phyloP scores from a whole-genome alignment of 495 filamentous ascomycete species.

The Hypomontagnella monticulosa region DNA sequence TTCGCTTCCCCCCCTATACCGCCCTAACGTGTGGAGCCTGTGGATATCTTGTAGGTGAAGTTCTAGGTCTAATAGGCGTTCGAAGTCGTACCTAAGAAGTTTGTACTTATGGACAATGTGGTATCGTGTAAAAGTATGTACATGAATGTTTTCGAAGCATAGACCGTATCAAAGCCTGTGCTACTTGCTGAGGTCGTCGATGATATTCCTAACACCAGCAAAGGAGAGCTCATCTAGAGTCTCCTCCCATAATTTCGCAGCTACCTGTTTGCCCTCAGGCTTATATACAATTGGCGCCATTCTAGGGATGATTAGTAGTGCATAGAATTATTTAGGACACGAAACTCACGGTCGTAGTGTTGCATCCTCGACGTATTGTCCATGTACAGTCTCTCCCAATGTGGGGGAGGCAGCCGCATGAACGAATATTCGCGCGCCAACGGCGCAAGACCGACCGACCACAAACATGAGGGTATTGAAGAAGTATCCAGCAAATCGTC shows the following conservation, averaged over 20 bases:
- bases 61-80: no score
- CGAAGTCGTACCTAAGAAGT: no score
- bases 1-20: no score
- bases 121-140: no score
- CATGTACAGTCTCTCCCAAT: slow-evolving; percentile 47
- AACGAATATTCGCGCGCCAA: slow-evolving; percentile 45
- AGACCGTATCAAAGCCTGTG: neutral
- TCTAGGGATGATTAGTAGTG: slow-evolving; percentile 22
- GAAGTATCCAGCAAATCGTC: slow-evolving; percentile 30
- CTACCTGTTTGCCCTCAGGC: slow-evolving; percentile 45
- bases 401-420: slow-evolving; percentile 43
- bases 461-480: slow-evolving; percentile 32
- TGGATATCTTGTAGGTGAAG: no score
- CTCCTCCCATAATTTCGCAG: slow-evolving; percentile 49
- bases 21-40: no score
- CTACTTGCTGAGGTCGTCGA: slow-evolving; percentile 27
- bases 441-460: slow-evolving; percentile 37
- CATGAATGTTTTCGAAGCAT: no score
- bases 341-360: slow-evolving; percentile 48
- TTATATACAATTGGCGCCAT: slow-evolving; percentile 40
- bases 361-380: slow-evolving; percentile 48
- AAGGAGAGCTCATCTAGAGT: slow-evolving; percentile 52
- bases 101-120: no score
- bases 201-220: slow-evolving; percentile 42
- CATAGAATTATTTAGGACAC: neutral